Evolutionary conservation across 305 asterid genomes (phyloP), one percentile per base, ranked within the genome.

Genomic region (Rubia balearica): DNA sequence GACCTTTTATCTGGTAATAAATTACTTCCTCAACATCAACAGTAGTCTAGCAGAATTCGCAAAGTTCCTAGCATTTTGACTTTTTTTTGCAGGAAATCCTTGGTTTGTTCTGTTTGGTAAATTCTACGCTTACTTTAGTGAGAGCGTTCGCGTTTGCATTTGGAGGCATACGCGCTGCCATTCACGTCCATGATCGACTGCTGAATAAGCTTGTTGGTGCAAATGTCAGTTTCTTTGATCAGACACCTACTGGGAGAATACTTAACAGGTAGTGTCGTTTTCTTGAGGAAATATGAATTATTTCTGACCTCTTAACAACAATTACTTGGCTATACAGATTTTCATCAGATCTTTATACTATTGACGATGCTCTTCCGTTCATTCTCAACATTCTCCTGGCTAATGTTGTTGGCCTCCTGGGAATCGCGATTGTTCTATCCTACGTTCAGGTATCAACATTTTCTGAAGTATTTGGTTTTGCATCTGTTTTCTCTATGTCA

Each of bases 351-450:
- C 96, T 93, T 72, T 93, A 91, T 82, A 91, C 96, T 74, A 88
- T 93, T 55, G 98, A 93, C 49, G 98, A 91, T 83, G 88, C 97
- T 73, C 98, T 91, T 84, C 98, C 97, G 21, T 93, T 93, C 79
- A 91, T 91, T 74, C 96, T 93, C 90, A 93, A 93, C 87, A 88
- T 93, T 80, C 96, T 93, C 78, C 89, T 93, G 65, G 96, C 98
- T 77, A 93, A 93, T 82, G 84, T 93, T 62, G 89, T 91, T 70
- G 96, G 97, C 81, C 96, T 93, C 73, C 69, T 91, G 45, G 98
- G 98, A 71, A 91, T 93, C 72, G 76, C 88, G 67, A 61, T 93
- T 49, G 91, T 91, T 74, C 75, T 91, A 56, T 94, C 92, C 57
- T 80, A 87, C 53, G 96, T 94, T 70, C 98, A 93, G 96, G 98